These are phyloP conservation scores for Radiomyces spectabilis DNA, from an alignment of 192 early-diverging fungal species.

Conservation along the genomic window DNA sequence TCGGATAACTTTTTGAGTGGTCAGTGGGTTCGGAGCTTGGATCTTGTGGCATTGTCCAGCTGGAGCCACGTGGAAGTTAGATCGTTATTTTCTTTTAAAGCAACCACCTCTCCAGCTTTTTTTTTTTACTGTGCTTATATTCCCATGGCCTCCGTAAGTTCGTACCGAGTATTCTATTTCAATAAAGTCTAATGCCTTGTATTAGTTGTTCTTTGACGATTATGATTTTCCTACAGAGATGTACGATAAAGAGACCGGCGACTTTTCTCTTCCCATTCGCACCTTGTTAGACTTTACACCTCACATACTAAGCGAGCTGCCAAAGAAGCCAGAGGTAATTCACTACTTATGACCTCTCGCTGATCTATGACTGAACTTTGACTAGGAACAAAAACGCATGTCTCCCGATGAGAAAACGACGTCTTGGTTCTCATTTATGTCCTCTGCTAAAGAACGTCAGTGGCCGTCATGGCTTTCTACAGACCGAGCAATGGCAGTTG, in stretches of 20 bases:
- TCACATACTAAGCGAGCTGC: slow-evolving; percentile 38
- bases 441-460: not conserved
- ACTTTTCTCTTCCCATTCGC: slow-evolving; percentile 36
- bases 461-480: slow-evolving; percentile 2
- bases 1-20: too few relatives aligned
- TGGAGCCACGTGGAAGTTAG: too few relatives aligned
- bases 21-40: too few relatives aligned
- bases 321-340: slow-evolving; percentile 26
- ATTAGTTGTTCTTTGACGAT: slow-evolving; percentile 40
- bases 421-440: slow-evolving; percentile 1
- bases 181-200: too few relatives aligned
- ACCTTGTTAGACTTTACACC: slow-evolving; percentile 42
- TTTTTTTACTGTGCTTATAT: too few relatives aligned
- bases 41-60: too few relatives aligned
- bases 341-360: too few relatives aligned
- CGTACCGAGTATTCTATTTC: too few relatives aligned
- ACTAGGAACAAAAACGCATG: slow-evolving; percentile 31
- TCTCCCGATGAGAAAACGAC: slow-evolving; percentile 5
- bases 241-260: slow-evolving; percentile 33
- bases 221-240: slow-evolving; percentile 40
- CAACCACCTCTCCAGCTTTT: too few relatives aligned
- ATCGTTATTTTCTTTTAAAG: too few relatives aligned
- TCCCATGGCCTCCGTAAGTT: too few relatives aligned
- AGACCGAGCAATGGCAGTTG: slow-evolving; percentile 1
- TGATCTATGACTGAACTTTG: not conserved